These are phyloP conservation scores for Phytophthora constricta DNA, from an alignment of 352 stramenopile genomes.

Conservation along the genomic window DNA sequence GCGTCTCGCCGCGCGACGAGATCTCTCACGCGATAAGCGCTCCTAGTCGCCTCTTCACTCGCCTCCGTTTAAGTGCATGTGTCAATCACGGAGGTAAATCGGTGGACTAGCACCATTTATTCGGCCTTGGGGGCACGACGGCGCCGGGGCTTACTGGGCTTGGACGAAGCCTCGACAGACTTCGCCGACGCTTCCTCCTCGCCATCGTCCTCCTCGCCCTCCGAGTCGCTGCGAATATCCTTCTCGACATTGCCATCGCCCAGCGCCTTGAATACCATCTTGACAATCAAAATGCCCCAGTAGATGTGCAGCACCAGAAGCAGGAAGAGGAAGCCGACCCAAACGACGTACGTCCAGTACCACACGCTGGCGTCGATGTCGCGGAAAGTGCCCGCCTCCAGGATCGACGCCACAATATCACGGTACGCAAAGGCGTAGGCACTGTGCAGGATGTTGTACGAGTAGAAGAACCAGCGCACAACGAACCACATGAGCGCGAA, in stretches of 20 bases:
- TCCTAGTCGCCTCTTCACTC: background rate
- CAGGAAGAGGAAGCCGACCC: slow-evolving; percentile 62
- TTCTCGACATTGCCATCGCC: slow-evolving; percentile 77
- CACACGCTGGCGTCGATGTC: slow-evolving; percentile 51
- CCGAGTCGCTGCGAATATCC: slow-evolving; percentile 84
- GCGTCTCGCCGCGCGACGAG: slow-evolving; percentile 2
- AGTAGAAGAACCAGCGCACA: slow-evolving; percentile 75
- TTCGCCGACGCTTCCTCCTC: slow-evolving; percentile 30
- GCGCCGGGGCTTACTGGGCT: slow-evolving; percentile 51
- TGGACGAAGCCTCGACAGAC: slow-evolving; percentile 18
- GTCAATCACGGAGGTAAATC: slow-evolving; percentile 28
- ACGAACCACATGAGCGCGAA: slow-evolving; percentile 80
- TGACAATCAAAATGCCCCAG: slow-evolving; percentile 79
- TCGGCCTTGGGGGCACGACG: slow-evolving; percentile 75
- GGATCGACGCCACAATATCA: slow-evolving; percentile 59
- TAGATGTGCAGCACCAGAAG: slow-evolving; percentile 77
- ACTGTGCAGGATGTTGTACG: slow-evolving; percentile 78
- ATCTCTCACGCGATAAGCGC: slow-evolving; percentile 18
- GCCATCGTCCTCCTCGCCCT: slow-evolving; percentile 52
- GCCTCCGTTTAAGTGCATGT: slow-evolving; percentile 4
- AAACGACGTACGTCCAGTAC: slow-evolving; percentile 65
- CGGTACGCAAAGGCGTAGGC: slow-evolving; percentile 58
- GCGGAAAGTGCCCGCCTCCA: slow-evolving; percentile 43
- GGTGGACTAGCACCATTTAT: slow-evolving; percentile 23
- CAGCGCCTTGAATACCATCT: slow-evolving; percentile 75